Conservation (phyloP, 768 basidiomycete genomes). For the Termitomyces sp. region DNA sequence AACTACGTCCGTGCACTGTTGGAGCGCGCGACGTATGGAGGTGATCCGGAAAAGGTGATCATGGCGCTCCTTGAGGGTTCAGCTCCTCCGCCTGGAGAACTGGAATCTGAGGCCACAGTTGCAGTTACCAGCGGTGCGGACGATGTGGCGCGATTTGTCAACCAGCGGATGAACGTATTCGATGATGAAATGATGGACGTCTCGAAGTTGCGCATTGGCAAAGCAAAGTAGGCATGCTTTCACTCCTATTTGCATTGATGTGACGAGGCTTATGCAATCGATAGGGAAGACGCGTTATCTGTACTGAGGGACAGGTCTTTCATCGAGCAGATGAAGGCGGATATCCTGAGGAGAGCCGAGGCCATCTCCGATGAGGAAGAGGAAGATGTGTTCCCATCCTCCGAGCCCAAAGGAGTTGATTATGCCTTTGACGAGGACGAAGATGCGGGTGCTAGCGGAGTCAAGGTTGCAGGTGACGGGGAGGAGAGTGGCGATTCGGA, state of each 20-base stretch:
- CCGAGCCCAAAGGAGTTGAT: conserved; percentile 29
- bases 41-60: conserved; percentile 61
- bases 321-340: conserved; percentile 77
- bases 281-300: conserved; percentile 43
- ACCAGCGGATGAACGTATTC: conserved; percentile 69
- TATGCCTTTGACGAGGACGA: conserved; percentile 46
- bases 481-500: conserved; percentile 36
- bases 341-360: conserved; percentile 77
- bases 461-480: conserved; percentile 61
- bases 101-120: conserved; percentile 17
- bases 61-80: conserved; percentile 76
- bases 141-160: conserved; percentile 22
- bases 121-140: background rate
- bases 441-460: conserved; percentile 43
- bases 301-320: conserved; percentile 56
- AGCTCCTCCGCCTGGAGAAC: conserved; percentile 41
- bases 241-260: conserved; percentile 7
- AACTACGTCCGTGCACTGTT: conserved; percentile 62
- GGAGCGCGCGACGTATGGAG: conserved; percentile 44
- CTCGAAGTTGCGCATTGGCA: conserved; percentile 58
- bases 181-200: conserved; percentile 72
- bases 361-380: conserved; percentile 63
- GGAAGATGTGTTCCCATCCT: conserved; percentile 16
- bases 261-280: background rate
- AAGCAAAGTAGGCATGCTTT: conserved; percentile 37